Base-by-base conservation (phyloP, 1,284 basidiomycete species). In the Macrocystidia cucumis region DNA sequence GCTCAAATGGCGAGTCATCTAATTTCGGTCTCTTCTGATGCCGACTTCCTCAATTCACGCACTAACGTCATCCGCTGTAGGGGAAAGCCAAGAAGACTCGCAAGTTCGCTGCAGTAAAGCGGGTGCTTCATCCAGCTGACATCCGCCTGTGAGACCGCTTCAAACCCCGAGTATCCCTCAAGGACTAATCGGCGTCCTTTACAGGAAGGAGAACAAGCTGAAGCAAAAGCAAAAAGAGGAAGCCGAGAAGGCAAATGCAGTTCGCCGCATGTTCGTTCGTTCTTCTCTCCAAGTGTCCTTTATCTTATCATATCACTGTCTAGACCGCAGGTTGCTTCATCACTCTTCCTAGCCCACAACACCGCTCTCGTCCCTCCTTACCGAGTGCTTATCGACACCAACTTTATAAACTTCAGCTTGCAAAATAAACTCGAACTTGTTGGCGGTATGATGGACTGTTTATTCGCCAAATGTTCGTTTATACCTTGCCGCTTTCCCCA, bases 371-470 rank as follows among this genome's bases (percentile, higher is more conserved):
- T 91, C 0, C 96, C 96, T 0, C 96, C 96, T 0, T 99, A 98
- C 57, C 81, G 95, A 17, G 89, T 99, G 7, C 75, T 99, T 28
- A 91, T 99, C 39, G 96, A 99, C 62, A 99, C 96, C 53, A 99
- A 99, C 60, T 99, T 99, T 54, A 98, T 99, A 72, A 98, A 98
- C 57, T 95, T 98, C 58, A 91, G 86, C 46, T 71, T 99, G 32
- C 95, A 98, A 65, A 98, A 98, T 65, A 97, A 98, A 60, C 71
- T 99, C 47, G 96, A 99, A 59, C 74, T 98, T 30, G 74, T 98
- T 13, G 83, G 88, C 52, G 92, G 91, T 9, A 98, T 99, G 96
- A 98, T 98, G 93, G 96, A 98, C 57, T 97, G 93, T 51, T 67
- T 99, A 9, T 98, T 91, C 61, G 96, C 96, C n/a, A 98, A 98